A percentile compares a stretch with the other conserved stretches of the same genome.
phyloP scores from a whole-genome alignment of 805 yeast genomes.

The Lipomyces starkeyi region DNA sequence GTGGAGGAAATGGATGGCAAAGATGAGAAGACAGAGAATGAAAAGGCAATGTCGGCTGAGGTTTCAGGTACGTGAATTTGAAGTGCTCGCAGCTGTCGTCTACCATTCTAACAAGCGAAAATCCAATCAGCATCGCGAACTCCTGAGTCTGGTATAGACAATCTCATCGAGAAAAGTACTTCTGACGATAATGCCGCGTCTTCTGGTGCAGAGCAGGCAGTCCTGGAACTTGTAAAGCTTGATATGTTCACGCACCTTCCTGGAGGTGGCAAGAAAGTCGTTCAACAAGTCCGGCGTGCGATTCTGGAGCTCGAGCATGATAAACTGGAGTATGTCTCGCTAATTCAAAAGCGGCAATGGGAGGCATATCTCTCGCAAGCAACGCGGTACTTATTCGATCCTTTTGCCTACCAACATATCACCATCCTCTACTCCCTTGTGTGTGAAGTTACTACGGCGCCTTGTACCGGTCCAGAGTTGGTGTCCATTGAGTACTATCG shows the following conservation, averaged over 20 bases:
- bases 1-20: conserved; percentile 6
- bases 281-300: conserved; percentile 24
- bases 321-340: conserved; percentile 39
- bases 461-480: conserved; percentile 90
- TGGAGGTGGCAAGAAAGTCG: conserved; percentile 21
- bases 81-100: not conserved
- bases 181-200: not conserved
- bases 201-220: conserved; percentile 10
- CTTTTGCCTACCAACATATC: conserved; percentile 77
- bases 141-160: not conserved
- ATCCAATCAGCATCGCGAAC: not conserved
- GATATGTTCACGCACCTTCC: conserved; percentile 27
- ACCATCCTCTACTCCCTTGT: conserved; percentile 81
- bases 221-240: conserved; percentile 22
- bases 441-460: conserved; percentile 81
- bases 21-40: conserved; percentile 3
- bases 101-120: not conserved
- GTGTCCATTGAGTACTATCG: conserved; percentile 85
- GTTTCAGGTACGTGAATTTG: conserved; percentile 7
- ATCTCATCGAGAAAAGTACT: not conserved
- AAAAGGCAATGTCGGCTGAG: not conserved
- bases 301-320: conserved; percentile 38
- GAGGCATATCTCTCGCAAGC: conserved; percentile 61
- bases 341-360: conserved; percentile 64
- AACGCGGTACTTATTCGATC: conserved; percentile 63